phyloP scores from a whole-genome alignment of 2,329 filamentous ascomycete species.

The Colletotrichum phormii region DNA sequence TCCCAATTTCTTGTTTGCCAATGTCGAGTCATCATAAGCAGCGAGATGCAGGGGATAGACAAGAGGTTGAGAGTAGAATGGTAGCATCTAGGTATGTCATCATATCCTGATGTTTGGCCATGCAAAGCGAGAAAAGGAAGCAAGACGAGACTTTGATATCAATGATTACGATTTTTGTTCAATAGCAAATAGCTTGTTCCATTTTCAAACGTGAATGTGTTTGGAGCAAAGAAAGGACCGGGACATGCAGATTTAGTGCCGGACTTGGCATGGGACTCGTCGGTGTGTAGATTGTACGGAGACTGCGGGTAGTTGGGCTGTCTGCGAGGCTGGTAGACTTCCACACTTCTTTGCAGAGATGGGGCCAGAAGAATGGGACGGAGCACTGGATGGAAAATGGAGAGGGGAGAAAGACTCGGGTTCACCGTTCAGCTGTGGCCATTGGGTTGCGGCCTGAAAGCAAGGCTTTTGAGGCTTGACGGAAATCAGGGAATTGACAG shows the following conservation, averaged over 20 bases:
- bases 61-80: too few species aligned
- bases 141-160: slow-evolving; percentile 21
- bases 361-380: neutral
- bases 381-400: neutral
- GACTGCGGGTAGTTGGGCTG: neutral
- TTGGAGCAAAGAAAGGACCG: neutral
- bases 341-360: too few species aligned
- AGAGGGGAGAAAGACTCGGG: neutral
- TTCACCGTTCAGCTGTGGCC: neutral
- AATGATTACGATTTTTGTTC: slow-evolving; percentile 13
- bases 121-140: neutral
- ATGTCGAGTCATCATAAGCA: slow-evolving; percentile 65
- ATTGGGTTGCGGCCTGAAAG: slow-evolving; percentile 13
- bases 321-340: neutral
- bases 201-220: neutral
- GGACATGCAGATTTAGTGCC: slow-evolving; percentile 3
- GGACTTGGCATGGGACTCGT: neutral
- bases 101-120: neutral
- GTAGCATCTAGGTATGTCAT: neutral
- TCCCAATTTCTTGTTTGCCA: slow-evolving; percentile 88
- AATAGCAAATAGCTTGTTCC: neutral
- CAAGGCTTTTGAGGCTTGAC: neutral
- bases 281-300: neutral
- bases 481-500: slow-evolving; percentile 20
- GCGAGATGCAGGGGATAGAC: neutral